Evolutionary conservation across 2,329 filamentous ascomycete genomes (phyloP).

Genomic region (Macroventuria anomochaeta): DNA sequence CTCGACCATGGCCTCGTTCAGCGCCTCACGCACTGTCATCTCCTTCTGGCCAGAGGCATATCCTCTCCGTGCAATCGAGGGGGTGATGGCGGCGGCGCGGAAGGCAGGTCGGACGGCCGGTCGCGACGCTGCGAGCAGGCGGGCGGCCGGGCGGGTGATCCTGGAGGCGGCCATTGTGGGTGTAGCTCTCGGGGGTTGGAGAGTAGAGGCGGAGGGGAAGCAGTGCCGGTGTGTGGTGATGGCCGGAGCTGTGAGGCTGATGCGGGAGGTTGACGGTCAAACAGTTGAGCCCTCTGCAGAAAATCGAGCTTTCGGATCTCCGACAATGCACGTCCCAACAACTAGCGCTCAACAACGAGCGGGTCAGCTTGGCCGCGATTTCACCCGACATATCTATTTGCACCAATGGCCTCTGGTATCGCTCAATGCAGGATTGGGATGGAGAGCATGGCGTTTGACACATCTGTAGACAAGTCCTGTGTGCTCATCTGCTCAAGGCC

Average conservation of each 20-base stretch:
- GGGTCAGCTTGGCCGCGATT: constrained; percentile 7
- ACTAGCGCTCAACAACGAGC: constrained; percentile 4
- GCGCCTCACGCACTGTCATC: constrained; percentile 93
- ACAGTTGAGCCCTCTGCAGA: constrained; percentile 11
- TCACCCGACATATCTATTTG: constrained; percentile 9
- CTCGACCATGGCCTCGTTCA: constrained; percentile 97
- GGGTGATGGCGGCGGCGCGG: constrained; percentile 56
- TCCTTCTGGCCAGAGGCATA: constrained; percentile 78
- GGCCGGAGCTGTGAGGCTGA: constrained; percentile 28
- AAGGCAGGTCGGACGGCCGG: constrained; percentile 61
- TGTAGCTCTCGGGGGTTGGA: constrained; percentile 24
- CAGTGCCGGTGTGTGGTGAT: constrained; percentile 34
- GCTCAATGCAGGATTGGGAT: not conserved
- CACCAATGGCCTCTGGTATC: constrained; percentile 1
- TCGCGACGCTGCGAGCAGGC: constrained; percentile 65
- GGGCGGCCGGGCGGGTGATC: constrained; percentile 69
- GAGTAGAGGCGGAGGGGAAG: constrained; percentile 31
- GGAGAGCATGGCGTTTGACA: too few species aligned
- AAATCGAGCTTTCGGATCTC: constrained; percentile 15
- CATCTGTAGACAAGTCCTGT: too few species aligned
- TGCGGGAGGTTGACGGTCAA: constrained; percentile 7
- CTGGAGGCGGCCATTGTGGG: constrained; percentile 63
- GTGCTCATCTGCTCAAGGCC: too few species aligned
- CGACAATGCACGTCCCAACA: constrained; percentile 11
- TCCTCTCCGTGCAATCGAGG: constrained; percentile 57